Conservation (phyloP, 2,329 filamentous ascomycete genomes). For the Trichoderma oligosporum region DNA sequence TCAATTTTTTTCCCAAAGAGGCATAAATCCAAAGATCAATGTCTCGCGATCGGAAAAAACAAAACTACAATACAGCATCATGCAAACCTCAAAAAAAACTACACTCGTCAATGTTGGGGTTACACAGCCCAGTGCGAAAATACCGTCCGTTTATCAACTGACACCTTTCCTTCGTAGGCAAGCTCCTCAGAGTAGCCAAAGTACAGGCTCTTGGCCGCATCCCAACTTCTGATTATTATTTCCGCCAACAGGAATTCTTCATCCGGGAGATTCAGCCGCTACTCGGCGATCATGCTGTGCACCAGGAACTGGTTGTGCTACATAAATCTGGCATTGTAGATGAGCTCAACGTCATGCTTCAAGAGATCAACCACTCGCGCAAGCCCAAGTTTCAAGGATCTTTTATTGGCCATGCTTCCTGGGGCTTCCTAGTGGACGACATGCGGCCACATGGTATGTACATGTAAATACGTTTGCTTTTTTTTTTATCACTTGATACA, state of each 20-base stretch:
- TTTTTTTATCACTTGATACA: neutral
- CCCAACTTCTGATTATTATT: constrained; percentile 37
- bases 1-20: neutral
- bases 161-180: constrained; percentile 27
- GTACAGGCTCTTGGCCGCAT: constrained; percentile 30
- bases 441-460: constrained; percentile 49
- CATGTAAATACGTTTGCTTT: neutral
- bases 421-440: constrained; percentile 69
- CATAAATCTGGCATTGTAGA: constrained; percentile 36
- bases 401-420: constrained; percentile 52
- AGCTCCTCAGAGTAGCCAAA: constrained; percentile 40
- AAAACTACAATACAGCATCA: neutral
- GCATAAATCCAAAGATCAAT: neutral
- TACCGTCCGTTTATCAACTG: neutral
- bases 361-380: constrained; percentile 43
- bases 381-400: constrained; percentile 47
- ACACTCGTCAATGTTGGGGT: neutral
- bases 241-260: constrained; percentile 38
- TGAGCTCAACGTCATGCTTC: constrained; percentile 52
- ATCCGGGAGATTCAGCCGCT: constrained; percentile 34
- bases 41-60: neutral
- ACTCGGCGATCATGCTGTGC: constrained; percentile 34
- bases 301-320: constrained; percentile 38
- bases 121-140: constrained; percentile 4
- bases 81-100: neutral